phyloP scores from a whole-genome alignment of 1,139 yeast genomes.

The Scheffersomyces parashehatae region DNA sequence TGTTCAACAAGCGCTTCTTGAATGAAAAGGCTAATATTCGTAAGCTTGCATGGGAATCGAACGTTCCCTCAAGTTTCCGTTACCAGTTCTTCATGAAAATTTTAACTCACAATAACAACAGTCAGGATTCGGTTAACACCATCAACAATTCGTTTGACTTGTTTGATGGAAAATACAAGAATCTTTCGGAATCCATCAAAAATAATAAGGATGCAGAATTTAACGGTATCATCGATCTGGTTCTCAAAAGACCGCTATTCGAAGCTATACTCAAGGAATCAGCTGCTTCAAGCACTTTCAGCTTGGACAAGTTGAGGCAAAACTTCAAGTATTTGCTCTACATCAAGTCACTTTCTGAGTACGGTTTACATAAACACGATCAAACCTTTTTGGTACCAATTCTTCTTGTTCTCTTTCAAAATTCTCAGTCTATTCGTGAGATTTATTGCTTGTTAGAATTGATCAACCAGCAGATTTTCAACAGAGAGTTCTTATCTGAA shows the following conservation, averaged over 20 bases:
- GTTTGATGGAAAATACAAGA: slow-evolving; percentile 22
- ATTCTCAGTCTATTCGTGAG: slow-evolving; percentile 21
- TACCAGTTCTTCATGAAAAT: slow-evolving; percentile 32
- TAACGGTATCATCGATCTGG: slow-evolving; percentile 23
- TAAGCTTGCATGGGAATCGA: slow-evolving; percentile 42
- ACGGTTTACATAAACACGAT: slow-evolving; percentile 42
- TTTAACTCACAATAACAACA: slow-evolving; percentile 17
- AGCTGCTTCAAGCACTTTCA: slow-evolving; percentile 9
- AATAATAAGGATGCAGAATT: slow-evolving; percentile 38
- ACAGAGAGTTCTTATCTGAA: slow-evolving; percentile 24
- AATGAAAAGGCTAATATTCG: slow-evolving; percentile 34
- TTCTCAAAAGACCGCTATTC: slow-evolving; percentile 34
- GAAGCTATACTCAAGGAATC: slow-evolving; percentile 23
- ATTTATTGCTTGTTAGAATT: slow-evolving; percentile 35
- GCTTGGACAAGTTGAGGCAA: slow-evolving; percentile 19
- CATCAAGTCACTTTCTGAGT: slow-evolving; percentile 38
- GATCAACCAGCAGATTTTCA: slow-evolving; percentile 34
- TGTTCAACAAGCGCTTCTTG: slow-evolving; percentile 27
- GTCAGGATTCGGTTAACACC: slow-evolving; percentile 17
- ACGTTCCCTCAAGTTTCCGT: slow-evolving; percentile 28
- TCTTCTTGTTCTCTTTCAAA: slow-evolving; percentile 31
- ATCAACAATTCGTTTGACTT: slow-evolving; percentile 19
- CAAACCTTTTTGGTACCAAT: slow-evolving; percentile 43
- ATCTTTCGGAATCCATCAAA: slow-evolving; percentile 30
- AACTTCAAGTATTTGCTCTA: slow-evolving; percentile 35